Base-by-base conservation (phyloP, 2,329 filamentous ascomycete species). In the Zymoseptoria pseudotritici region DNA sequence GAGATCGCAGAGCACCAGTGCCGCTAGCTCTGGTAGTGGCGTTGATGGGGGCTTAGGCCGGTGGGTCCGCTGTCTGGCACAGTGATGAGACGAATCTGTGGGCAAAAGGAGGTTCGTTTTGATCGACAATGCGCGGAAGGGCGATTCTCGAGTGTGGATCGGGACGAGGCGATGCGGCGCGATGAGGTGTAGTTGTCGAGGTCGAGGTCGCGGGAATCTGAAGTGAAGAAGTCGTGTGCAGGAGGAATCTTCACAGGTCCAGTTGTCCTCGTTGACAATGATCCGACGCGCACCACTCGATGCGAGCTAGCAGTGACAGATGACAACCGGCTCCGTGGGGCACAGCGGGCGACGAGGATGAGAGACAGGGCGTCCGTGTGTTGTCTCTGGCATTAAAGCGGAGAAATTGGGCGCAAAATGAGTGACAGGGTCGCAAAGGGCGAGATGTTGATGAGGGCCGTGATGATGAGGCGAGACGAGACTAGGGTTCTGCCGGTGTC, bases 11-110 rank as follows among this genome's bases (percentile, higher is more conserved):
- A 68, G 63, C 58, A 66, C 65, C 68, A 70, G 63, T 68, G 68
- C 66, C 69, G 67, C 66, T 71, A 70, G 69, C 65, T 66, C 62
- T 67, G 62, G 50, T 58, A 53, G 65, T 67, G 66, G 68, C 69
- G 67, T 67, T 46, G 36, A 13, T 46, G 36, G 36, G 36, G 36
- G 36, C 36, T 46, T n/a, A 9, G 26, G 36, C 36, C 13, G 36
- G 36, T 46, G 36, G 36, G 17, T 46, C 36, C 36, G 13, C 36
- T 4, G 36, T 46, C 36, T 17, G 36, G 36, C 36, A 46, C 36
- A 46, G 36, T 46, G 36, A 46, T 46, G 36, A 46, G 11, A 46
- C 17, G 13, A 46, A 46, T 46, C 36, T 46, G 36, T 46, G 17
- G 36, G 13, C 36, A 17, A 46, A 46, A 46, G 36, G 36, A 46